A percentile compares a stretch with the other conserved stretches of the same genome.
These are phyloP conservation scores for Rhododendron williamsianum DNA, from an alignment of 148 eudicot species.

Conservation along the genomic window DNA sequence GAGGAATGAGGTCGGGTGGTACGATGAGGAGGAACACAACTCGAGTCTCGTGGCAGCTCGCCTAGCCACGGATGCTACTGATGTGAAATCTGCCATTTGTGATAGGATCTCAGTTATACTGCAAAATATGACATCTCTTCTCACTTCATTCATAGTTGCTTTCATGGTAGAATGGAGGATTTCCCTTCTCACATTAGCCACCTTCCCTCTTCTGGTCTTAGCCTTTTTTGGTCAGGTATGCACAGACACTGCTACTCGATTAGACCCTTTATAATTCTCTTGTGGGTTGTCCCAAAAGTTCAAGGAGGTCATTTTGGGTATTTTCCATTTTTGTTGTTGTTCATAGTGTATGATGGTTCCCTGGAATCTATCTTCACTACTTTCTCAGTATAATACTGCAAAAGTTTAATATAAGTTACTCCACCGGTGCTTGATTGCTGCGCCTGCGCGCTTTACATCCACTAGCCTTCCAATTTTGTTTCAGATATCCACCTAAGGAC, in stretches of 20 bases:
- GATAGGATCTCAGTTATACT: constrained; percentile 93
- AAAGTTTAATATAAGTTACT: constrained; percentile 22
- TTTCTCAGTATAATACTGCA: constrained; percentile 38
- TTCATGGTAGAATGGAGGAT: constrained; percentile 97
- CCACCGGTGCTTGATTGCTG: constrained; percentile 27
- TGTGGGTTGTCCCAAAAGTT: background rate
- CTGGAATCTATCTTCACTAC: constrained; percentile 19
- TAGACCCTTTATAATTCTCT: background rate
- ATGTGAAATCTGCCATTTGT: constrained; percentile 91
- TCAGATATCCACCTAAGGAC: background rate
- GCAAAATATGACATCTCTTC: constrained; percentile 97
- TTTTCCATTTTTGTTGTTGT: background rate
- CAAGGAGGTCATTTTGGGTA: background rate
- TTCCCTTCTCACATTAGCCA: constrained; percentile 84
- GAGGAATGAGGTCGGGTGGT: constrained; percentile 99
- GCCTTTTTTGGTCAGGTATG: constrained; percentile 98
- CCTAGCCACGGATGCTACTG: constrained; percentile 88
- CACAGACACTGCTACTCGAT: background rate
- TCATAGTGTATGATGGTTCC: background rate
- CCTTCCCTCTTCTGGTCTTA: constrained; percentile 93
- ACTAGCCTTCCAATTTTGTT: background rate
- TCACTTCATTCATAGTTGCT: constrained; percentile 93
- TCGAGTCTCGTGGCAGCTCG: constrained; percentile 98
- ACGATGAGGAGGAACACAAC: constrained; percentile 97
- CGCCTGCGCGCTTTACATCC: constrained; percentile 13